These are phyloP conservation scores for Capsicum chinense DNA, from an alignment of 257 asterid species.

Conservation along the genomic window DNA sequence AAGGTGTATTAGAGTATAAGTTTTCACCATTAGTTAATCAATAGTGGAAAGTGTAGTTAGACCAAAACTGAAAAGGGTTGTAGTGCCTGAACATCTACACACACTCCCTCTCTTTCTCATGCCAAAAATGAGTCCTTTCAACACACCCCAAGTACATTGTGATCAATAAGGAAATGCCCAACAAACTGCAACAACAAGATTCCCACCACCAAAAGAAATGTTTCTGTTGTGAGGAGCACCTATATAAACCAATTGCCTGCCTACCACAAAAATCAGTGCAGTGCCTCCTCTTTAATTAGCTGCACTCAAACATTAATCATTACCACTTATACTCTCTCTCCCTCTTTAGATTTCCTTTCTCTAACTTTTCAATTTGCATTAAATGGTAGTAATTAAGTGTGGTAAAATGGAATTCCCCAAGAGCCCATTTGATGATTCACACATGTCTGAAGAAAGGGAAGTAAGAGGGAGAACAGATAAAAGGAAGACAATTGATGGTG, in stretches of 20 bases:
- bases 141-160: slow-evolving; percentile 50
- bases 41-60: slow-evolving; percentile 26
- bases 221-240: slow-evolving; percentile 48
- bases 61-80: background rate
- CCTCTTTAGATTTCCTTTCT: background rate
- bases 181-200: slow-evolving; percentile 88
- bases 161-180: slow-evolving; percentile 54
- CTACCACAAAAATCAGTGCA: slow-evolving; percentile 30
- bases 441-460: slow-evolving; percentile 31
- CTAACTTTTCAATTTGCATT: background rate
- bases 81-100: background rate
- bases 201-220: slow-evolving; percentile 41
- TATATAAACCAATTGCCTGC: slow-evolving; percentile 41
- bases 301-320: slow-evolving; percentile 22
- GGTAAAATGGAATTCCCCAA: slow-evolving; percentile 33
- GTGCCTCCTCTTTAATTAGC: background rate
- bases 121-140: slow-evolving; percentile 54
- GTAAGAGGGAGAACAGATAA: slow-evolving; percentile 38
- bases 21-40: background rate
- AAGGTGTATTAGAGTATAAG: background rate
- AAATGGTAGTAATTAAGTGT: slow-evolving; percentile 22
- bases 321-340: background rate
- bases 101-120: slow-evolving; percentile 44
- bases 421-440: slow-evolving; percentile 35
- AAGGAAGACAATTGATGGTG: slow-evolving; percentile 38